phyloP scores from a whole-genome alignment of 2,329 filamentous ascomycete species.

The Teratosphaeria gauchensis region DNA sequence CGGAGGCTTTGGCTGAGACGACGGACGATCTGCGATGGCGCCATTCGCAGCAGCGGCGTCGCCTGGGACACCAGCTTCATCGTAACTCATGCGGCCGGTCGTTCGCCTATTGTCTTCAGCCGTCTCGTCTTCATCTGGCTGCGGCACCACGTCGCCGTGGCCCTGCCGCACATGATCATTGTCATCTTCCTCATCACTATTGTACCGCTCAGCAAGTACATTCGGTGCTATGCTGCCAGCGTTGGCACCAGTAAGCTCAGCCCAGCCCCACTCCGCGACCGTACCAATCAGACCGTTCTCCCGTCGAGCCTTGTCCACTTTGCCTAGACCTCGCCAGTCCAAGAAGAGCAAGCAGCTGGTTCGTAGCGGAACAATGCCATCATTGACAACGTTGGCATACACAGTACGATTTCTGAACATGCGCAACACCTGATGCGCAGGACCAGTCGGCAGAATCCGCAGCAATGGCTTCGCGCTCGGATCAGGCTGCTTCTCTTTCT shows the following conservation, averaged over 20 bases:
- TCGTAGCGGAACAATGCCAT: slow-evolving; percentile 87
- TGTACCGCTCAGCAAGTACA: slow-evolving; percentile 11
- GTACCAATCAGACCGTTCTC: slow-evolving; percentile 90
- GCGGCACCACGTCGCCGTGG: slow-evolving; percentile 49
- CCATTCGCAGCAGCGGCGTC: slow-evolving; percentile 26
- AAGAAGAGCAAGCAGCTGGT: slow-evolving; percentile 95
- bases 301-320: slow-evolving; percentile 86
- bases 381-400: slow-evolving; percentile 96
- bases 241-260: slow-evolving; percentile 69
- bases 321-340: slow-evolving; percentile 88
- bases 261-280: slow-evolving; percentile 88
- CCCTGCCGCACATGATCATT: slow-evolving; percentile 17
- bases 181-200: slow-evolving; percentile 14
- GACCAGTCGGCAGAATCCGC: slow-evolving; percentile 80
- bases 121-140: slow-evolving; percentile 56
- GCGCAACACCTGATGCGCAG: slow-evolving; percentile 75
- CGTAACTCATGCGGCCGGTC: slow-evolving; percentile 18
- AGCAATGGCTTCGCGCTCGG: slow-evolving; percentile 81
- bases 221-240: slow-evolving; percentile 43
- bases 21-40: neutral
- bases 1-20: slow-evolving; percentile 25
- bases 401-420: slow-evolving; percentile 86
- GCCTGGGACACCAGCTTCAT: slow-evolving; percentile 29
- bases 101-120: slow-evolving; percentile 45
- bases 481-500: slow-evolving; percentile 47